Evolutionary conservation across 2,329 filamentous ascomycete genomes (phyloP).

Genomic region (Pleoardoris graminearum): DNA sequence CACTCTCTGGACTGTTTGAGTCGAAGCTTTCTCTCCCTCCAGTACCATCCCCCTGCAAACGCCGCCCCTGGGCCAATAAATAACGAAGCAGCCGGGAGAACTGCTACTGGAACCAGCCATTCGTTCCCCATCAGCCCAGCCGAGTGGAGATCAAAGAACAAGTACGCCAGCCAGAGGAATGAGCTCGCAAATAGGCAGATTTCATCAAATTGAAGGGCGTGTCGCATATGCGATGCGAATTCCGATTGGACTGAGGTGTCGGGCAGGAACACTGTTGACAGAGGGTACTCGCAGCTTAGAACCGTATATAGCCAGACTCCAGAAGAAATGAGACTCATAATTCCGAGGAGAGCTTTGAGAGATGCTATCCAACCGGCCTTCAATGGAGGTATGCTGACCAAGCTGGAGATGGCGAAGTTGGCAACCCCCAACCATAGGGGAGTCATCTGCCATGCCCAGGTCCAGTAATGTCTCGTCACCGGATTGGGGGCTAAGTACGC

Average conservation of each 20-base stretch:
- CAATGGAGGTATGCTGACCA: neutral
- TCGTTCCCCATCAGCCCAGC: neutral
- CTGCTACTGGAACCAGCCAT: neutral
- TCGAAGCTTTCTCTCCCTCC: conserved; percentile 3
- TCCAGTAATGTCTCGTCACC: conserved; percentile 7
- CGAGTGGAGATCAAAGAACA: neutral
- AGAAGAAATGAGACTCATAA: neutral
- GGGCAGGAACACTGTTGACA: conserved; percentile 2
- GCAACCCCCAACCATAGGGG: conserved; percentile 1
- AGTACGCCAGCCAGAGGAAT: conserved; percentile 1
- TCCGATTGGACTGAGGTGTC: neutral
- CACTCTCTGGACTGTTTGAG: neutral
- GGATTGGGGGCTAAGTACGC: neutral
- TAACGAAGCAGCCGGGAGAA: neutral
- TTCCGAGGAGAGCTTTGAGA: neutral
- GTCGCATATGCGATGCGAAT: conserved; percentile 1
- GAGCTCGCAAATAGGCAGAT: neutral
- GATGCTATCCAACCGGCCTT: neutral
- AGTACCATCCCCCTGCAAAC: conserved; percentile 2
- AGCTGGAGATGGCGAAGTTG: neutral
- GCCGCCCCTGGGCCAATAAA: conserved; percentile 2
- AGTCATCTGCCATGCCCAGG: conserved; percentile 10
- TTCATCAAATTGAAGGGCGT: conserved; percentile 1
- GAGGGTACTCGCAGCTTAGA: neutral
- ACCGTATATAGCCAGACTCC: conserved; percentile 4